These are phyloP conservation scores for Nicotiana attenuata DNA, from an alignment of 257 asterid genomes.

Conservation along the genomic window DNA sequence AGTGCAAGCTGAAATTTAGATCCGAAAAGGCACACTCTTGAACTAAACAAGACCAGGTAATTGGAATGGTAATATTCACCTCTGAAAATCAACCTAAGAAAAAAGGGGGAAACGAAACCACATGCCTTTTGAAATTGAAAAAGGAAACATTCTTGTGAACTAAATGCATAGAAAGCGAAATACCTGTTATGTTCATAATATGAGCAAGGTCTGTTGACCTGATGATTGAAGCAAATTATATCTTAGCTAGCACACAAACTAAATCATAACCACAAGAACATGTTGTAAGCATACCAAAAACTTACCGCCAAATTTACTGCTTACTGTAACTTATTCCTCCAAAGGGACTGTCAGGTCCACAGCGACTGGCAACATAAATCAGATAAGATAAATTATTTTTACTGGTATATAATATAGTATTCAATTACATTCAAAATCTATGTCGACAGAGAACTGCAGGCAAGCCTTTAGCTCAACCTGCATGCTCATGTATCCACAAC, in stretches of 20 bases:
- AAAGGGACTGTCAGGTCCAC: not conserved
- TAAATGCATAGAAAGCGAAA: not conserved
- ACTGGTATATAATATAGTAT: not conserved
- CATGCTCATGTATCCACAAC: not conserved
- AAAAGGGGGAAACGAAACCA: not conserved
- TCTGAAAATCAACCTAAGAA: not conserved
- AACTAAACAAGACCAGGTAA: conserved; percentile 4
- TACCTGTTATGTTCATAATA: not conserved
- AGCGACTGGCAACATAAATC: not conserved
- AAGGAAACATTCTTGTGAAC: not conserved
- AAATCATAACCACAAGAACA: not conserved
- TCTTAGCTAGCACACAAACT: not conserved
- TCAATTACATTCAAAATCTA: not conserved
- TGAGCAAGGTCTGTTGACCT: not conserved
- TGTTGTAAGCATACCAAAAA: not conserved
- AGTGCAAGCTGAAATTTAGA: not conserved
- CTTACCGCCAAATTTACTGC: not conserved
- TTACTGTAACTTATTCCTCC: not conserved
- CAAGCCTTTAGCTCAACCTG: not conserved
- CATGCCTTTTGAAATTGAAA: not conserved
- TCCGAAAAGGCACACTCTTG: not conserved
- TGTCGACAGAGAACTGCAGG: not conserved
- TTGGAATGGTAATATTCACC: not conserved
- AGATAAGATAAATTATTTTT: not conserved
- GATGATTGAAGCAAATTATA: not conserved